Conservation (phyloP, 441 rosid species). For the Pelargonium citronellum region DNA sequence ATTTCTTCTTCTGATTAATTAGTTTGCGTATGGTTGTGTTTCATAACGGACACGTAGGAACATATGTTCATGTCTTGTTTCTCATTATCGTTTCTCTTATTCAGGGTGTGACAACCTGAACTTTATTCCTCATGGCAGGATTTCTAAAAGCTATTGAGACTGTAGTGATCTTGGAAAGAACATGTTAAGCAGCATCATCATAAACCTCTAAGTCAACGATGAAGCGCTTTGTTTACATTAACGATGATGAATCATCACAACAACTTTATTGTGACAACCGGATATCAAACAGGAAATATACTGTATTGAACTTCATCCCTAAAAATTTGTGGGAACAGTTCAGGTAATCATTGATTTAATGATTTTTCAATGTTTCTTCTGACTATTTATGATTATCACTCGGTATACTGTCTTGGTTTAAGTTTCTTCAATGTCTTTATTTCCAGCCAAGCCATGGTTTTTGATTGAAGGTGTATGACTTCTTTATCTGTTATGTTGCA, state of each 20-base stretch:
- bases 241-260: constrained; percentile 63
- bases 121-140: constrained; percentile 9
- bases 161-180: constrained; percentile 26
- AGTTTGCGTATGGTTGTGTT: constrained; percentile 1
- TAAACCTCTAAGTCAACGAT: constrained; percentile 32
- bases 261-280: constrained; percentile 76
- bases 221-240: constrained; percentile 89
- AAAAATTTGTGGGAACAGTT: constrained; percentile 95
- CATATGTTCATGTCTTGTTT: neutral
- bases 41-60: neutral
- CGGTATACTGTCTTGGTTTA: neutral
- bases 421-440: constrained; percentile 1
- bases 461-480: neutral
- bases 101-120: constrained; percentile 23
- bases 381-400: neutral
- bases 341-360: constrained; percentile 46
- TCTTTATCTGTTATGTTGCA: neutral
- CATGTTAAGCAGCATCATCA: constrained; percentile 5
- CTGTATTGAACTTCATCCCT: constrained; percentile 78
- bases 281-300: constrained; percentile 85
- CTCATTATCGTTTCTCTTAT: neutral
- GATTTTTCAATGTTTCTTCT: neutral
- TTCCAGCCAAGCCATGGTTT: constrained; percentile 2
- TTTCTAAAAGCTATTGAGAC: constrained; percentile 17
- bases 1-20: neutral